Evolutionary conservation across 306 rosid genomes (phyloP), one percentile per base, ranked within the genome.

Genomic region (Prosopis cineraria): DNA sequence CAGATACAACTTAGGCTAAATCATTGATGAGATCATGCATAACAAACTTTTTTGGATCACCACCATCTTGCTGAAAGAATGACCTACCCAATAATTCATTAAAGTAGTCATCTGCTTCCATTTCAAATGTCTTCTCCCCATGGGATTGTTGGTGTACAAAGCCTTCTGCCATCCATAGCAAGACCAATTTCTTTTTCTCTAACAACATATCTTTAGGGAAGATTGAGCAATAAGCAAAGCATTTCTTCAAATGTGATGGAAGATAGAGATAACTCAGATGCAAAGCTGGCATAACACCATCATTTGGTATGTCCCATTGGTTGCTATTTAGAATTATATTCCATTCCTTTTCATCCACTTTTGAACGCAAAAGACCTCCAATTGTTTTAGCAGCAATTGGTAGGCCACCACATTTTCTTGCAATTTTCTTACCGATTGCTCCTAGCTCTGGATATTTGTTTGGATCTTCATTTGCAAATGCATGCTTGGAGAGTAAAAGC

Each of bases 151-250:
- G 22, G 0, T 33, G 58, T 1, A 87, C 29, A 2, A 84, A 70
- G 2, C 85, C 87, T 70, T 87, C 85, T 4, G 82, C 88, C 88
- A 82, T 80, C 91, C 85, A 84, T 1, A 82, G 45, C 27, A 47
- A 34, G 12, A 84, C 22, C 30, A 84, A 24, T 0, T 33, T 1
- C 55, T 77, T 73, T 43, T 44, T 82, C 7, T 74, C 10, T n/a
- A 80, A 53, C 7, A 6, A 2, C 7, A 20, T 3, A 22, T 33
- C 68, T 13, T 82, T 80, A 10, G 88, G 83, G 27, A 74, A 72
- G n/a, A 79, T 64, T 8, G 83, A 72, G 37, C 78, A 79, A 52
- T 79, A 79, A 19, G 83, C 83, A 30, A 72, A 79, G 63, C 82
- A 79, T 36, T 76, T 71, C 31, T 79, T 71, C 52, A 79, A 36